A percentile compares a stretch with the other conserved stretches of the same genome.
These are phyloP conservation scores for Hirsutella rhossiliensis DNA, from an alignment of 2,329 filamentous ascomycete species.

Conservation along the genomic window DNA sequence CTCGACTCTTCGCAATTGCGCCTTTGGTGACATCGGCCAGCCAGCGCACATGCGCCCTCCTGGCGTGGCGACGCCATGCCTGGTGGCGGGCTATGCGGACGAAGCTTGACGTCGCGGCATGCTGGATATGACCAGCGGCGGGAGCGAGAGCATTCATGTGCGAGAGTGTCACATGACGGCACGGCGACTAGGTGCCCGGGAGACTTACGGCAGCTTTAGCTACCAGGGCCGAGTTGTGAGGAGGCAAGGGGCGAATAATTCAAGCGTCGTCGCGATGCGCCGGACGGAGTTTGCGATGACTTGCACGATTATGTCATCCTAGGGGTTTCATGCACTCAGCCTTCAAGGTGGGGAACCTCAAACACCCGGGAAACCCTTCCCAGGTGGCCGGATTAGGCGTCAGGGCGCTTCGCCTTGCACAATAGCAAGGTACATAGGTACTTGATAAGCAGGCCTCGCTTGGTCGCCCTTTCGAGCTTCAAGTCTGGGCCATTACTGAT, in stretches of 20 bases:
- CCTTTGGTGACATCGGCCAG: slow-evolving; percentile 23
- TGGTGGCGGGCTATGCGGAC: slow-evolving; percentile 38
- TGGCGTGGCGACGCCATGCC: slow-evolving; percentile 24
- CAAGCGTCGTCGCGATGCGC: too few relatives aligned
- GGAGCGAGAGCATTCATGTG: slow-evolving; percentile 18
- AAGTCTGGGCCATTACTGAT: too few relatives aligned
- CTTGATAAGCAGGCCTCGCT: too few relatives aligned
- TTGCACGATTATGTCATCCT: background rate
- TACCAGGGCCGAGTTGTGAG: background rate
- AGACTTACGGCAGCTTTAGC: background rate
- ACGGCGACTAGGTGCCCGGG: slow-evolving; percentile 5
- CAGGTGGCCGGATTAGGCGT: too few relatives aligned
- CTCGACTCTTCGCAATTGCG: slow-evolving; percentile 5
- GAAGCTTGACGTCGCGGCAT: slow-evolving; percentile 32
- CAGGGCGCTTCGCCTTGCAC: too few relatives aligned
- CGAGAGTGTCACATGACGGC: slow-evolving; percentile 13
- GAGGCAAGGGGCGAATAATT: background rate
- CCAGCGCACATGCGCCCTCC: slow-evolving; percentile 29
- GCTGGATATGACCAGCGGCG: slow-evolving; percentile 23
- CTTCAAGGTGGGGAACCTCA: too few relatives aligned
- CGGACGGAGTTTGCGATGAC: background rate
- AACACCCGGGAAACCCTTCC: too few relatives aligned
- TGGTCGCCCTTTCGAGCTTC: too few relatives aligned
- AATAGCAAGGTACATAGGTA: too few relatives aligned
- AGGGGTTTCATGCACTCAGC: too few relatives aligned